phyloP scores from a whole-genome alignment of 768 basidiomycete species.

The Hygrophoropsis aurantiaca region DNA sequence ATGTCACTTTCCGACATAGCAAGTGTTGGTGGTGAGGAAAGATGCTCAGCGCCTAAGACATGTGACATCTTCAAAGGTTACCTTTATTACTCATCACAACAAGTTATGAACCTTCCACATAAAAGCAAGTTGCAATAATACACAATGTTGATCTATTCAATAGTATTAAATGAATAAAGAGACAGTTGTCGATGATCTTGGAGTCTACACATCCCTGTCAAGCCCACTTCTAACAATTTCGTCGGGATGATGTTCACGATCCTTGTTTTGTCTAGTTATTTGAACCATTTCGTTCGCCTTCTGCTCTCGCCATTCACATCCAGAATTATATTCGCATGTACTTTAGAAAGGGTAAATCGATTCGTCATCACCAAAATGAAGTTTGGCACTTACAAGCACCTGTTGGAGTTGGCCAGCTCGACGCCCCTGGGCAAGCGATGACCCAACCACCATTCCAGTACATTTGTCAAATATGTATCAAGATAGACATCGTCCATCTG shows the following conservation, averaged over 20 bases:
- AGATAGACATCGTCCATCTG: slow-evolving; percentile 52
- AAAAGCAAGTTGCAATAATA: too few species aligned
- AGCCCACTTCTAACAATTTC: too few species aligned
- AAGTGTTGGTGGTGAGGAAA: slow-evolving; percentile 6
- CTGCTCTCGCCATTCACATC: slow-evolving; percentile 76
- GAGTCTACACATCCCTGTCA: too few species aligned
- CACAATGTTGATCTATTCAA: too few species aligned
- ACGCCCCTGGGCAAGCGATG: slow-evolving; percentile 71
- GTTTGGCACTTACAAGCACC: slow-evolving; percentile 61
- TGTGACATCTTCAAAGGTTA: neutral
- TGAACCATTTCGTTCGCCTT: too few species aligned
- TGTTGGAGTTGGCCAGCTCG: slow-evolving; percentile 48
- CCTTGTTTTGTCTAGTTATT: too few species aligned
- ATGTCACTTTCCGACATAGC: slow-evolving; percentile 73
- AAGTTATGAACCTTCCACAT: too few species aligned
- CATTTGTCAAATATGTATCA: slow-evolving; percentile 48
- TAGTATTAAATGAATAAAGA: too few species aligned
- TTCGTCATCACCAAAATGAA: neutral
- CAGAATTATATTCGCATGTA: slow-evolving; percentile 69
- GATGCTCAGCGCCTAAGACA: neutral
- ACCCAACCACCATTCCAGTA: slow-evolving; percentile 79
- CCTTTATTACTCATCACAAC: neutral
- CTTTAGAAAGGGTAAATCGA: slow-evolving; percentile 28
- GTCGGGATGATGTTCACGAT: too few species aligned
- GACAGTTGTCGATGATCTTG: too few species aligned